Evolutionary conservation across 257 asterid genomes (phyloP).

Genomic region (Ophiorrhiza pumila): DNA sequence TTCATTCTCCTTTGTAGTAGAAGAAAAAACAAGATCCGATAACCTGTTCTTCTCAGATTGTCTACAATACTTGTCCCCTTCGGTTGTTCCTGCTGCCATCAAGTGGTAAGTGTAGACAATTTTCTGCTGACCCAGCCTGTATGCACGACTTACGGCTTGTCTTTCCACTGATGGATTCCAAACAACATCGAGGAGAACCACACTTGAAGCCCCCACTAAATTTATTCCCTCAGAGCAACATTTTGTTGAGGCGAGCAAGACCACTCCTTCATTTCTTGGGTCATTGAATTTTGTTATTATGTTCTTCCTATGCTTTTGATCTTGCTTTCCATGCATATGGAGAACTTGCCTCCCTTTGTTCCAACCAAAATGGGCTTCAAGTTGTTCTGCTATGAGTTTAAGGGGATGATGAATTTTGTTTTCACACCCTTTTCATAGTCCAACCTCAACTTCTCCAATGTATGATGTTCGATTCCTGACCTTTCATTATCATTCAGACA

Average conservation of each 20-base stretch:
- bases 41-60: slow-evolving; percentile 49
- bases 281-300: slow-evolving; percentile 41
- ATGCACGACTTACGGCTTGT: slow-evolving; percentile 83
- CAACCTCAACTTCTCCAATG: slow-evolving; percentile 26
- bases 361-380: slow-evolving; percentile 42
- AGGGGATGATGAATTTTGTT: slow-evolving; percentile 51
- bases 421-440: slow-evolving; percentile 51
- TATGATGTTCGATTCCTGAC: slow-evolving; percentile 21
- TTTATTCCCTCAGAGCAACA: slow-evolving; percentile 82
- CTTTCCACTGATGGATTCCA: slow-evolving; percentile 80
- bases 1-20: slow-evolving; percentile 8
- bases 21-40: slow-evolving; percentile 50
- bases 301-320: slow-evolving; percentile 40
- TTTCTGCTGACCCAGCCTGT: slow-evolving; percentile 72
- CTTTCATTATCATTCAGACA: slow-evolving; percentile 24
- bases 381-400: slow-evolving; percentile 36
- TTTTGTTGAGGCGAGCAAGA: slow-evolving; percentile 63
- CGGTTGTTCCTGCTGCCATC: slow-evolving; percentile 41
- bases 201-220: slow-evolving; percentile 80
- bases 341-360: slow-evolving; percentile 56
- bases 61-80: slow-evolving; percentile 40
- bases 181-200: slow-evolving; percentile 64
- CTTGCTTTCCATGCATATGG: slow-evolving; percentile 47
- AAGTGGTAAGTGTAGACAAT: slow-evolving; percentile 64
- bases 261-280: slow-evolving; percentile 37